A percentile compares a stretch with the other conserved stretches of the same genome.
Evolutionary conservation across 2,329 filamentous ascomycete species (phyloP).

Genomic region (Talaromyces rugulosus): DNA sequence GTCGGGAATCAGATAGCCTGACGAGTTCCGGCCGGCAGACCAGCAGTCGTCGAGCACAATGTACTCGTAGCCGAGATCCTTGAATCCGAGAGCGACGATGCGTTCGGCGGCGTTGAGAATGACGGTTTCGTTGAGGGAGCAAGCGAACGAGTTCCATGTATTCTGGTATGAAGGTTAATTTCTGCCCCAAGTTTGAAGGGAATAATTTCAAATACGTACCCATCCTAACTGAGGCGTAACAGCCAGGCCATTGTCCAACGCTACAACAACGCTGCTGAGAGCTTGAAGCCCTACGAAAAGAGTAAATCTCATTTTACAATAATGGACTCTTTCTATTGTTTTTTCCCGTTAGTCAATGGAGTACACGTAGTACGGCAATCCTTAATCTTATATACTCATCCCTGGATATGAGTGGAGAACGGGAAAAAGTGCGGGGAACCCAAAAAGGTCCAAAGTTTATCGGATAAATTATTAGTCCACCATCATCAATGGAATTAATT

Average conservation of each 20-base stretch:
- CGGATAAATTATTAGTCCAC: not conserved
- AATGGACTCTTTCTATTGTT: not conserved
- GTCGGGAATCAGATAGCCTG: constrained; percentile 41
- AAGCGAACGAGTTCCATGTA: constrained; percentile 41
- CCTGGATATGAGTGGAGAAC: not conserved
- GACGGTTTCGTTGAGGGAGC: constrained; percentile 41
- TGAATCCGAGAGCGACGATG: constrained; percentile 40
- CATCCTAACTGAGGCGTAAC: constrained; percentile 13
- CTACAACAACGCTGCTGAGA: not conserved
- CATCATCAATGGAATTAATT: not conserved
- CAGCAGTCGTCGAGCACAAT: constrained; percentile 53
- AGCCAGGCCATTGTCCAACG: constrained; percentile 8
- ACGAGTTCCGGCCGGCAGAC: constrained; percentile 42
- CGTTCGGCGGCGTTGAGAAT: constrained; percentile 40
- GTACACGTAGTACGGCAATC: too few relatives aligned
- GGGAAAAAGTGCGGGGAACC: not conserved
- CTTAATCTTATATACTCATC: not conserved
- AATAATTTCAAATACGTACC: not conserved
- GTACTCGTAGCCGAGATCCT: constrained; percentile 45
- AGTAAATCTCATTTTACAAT: not conserved
- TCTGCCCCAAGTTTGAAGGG: not conserved
- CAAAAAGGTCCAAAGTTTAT: not conserved
- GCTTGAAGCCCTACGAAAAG: not conserved
- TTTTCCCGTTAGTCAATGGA: not conserved
- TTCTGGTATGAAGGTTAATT: constrained; percentile 15